These are phyloP conservation scores for Acrocalymma vagum DNA, from an alignment of 2,329 filamentous ascomycete genomes.

Conservation along the genomic window DNA sequence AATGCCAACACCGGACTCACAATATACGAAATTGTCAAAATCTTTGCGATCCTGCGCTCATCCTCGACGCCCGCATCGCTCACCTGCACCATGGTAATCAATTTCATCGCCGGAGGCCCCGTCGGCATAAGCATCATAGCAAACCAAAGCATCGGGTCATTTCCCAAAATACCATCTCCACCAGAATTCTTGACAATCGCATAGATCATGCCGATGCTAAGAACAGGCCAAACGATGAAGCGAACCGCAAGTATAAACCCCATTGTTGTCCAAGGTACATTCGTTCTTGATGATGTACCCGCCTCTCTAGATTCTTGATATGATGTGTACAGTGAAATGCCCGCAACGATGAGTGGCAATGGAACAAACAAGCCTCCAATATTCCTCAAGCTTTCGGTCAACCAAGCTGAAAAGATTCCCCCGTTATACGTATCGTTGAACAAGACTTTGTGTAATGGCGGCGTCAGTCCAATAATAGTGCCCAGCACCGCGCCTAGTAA, in stretches of 20 bases:
- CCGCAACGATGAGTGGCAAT: conserved; percentile 37
- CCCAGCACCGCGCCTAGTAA: conserved; percentile 36
- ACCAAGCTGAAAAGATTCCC: conserved; percentile 39
- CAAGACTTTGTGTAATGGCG: conserved; percentile 32
- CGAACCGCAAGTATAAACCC: conserved; percentile 32
- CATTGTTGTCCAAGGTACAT: conserved; percentile 26
- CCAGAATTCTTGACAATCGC: conserved; percentile 60
- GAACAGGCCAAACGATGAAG: conserved; percentile 37
- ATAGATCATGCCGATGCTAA: conserved; percentile 62
- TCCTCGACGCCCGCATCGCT: conserved; percentile 51
- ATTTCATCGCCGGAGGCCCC: conserved; percentile 62
- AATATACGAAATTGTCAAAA: conserved; percentile 50
- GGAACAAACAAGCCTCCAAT: conserved; percentile 36
- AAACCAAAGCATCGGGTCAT: conserved; percentile 73
- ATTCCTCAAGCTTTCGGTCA: conserved; percentile 39
- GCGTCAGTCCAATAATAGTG: conserved; percentile 34
- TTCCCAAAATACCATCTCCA: conserved; percentile 50
- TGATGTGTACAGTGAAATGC: conserved; percentile 34
- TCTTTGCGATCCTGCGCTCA: conserved; percentile 61
- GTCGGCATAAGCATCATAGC: conserved; percentile 67
- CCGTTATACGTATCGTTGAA: conserved; percentile 33
- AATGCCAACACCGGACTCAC: conserved; percentile 39
- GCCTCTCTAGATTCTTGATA: conserved; percentile 26
- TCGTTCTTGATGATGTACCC: not conserved
- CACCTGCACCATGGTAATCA: conserved; percentile 61